Base-by-base conservation (phyloP, 2,329 filamentous ascomycete species). In the Exophiala bonariae region DNA sequence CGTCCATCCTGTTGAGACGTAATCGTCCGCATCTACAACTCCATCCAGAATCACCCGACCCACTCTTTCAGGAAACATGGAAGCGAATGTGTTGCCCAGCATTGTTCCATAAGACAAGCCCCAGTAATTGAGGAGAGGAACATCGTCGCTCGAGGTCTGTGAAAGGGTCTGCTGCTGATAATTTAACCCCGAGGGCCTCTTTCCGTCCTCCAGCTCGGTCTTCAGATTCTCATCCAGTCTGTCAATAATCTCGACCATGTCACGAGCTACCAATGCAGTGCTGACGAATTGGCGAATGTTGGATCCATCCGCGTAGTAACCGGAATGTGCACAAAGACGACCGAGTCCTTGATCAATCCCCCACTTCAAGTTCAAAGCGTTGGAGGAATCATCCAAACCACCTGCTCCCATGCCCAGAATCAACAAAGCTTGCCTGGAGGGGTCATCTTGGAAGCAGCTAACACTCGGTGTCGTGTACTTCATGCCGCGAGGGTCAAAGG, bases 41-140 rank as follows among this genome's bases (percentile, higher is more conserved):
- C 68, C 69, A 41, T 75, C 73, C 19, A 75, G 55, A 10, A 75
- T 60, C 54, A 73, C 63, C 19, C 69, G 61, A 16, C 62, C 60
- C 18, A 73, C 64, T 2, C 69, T 65, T 19, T 60, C 49, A 17
- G 72, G 72, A 45, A 66, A 73, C 60, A 74, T 63, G 3, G 66
- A 65, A 7, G 72, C 71, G 49, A 75, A 74, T 0, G 66, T 71
- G n/a, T 66, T 68, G 1, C 71, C 72, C 3, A 75, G 60, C 5
- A 69, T 61, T 0, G 69, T 73, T 4, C 72, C 72, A 48, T 80
- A 80, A 4, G 73, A 77, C 42, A 78, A 70, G 0, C 77, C 75
- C 63, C 74, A 71, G 53, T 77, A 80, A 55, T 73, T 71, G 22
- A 78, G 55, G 9, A 59, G 42, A 3, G 55, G 45, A 22, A 47